Evolutionary conservation across 345 rosid species (phyloP).

Genomic region (Nephelium lappaceum): DNA sequence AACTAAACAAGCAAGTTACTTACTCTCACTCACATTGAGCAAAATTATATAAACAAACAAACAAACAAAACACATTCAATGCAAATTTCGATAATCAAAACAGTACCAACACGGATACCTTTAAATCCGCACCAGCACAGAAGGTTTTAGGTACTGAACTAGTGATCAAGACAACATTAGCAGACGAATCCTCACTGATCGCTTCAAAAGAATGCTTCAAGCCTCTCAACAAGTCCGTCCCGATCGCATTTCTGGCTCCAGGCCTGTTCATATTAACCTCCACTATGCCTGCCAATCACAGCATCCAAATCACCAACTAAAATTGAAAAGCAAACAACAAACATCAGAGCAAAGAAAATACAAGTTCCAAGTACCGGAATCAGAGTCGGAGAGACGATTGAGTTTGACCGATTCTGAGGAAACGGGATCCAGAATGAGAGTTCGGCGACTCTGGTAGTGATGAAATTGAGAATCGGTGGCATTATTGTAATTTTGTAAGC

Average conservation of each 20-base stretch:
- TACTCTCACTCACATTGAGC: background rate
- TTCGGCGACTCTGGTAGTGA: constrained; percentile 48
- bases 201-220: constrained; percentile 60
- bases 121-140: constrained; percentile 96
- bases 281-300: constrained; percentile 60
- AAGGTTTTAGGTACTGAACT: constrained; percentile 81
- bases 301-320: background rate
- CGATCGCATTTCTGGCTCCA: constrained; percentile 69
- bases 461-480: constrained; percentile 19
- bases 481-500: background rate
- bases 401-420: constrained; percentile 68
- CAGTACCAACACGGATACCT: constrained; percentile 39
- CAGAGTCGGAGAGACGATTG: constrained; percentile 55
- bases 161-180: constrained; percentile 65
- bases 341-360: background rate
- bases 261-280: constrained; percentile 83
- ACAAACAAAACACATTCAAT: background rate
- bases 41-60: background rate
- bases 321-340: background rate
- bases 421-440: constrained; percentile 66
- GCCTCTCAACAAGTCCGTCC: constrained; percentile 72
- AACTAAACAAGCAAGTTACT: background rate
- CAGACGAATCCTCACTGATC: constrained; percentile 55
- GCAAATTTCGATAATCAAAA: background rate
- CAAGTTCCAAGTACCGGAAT: constrained; percentile 50